Conservation (phyloP, 1,284 basidiomycete genomes). For the Xanthoconium separans region DNA sequence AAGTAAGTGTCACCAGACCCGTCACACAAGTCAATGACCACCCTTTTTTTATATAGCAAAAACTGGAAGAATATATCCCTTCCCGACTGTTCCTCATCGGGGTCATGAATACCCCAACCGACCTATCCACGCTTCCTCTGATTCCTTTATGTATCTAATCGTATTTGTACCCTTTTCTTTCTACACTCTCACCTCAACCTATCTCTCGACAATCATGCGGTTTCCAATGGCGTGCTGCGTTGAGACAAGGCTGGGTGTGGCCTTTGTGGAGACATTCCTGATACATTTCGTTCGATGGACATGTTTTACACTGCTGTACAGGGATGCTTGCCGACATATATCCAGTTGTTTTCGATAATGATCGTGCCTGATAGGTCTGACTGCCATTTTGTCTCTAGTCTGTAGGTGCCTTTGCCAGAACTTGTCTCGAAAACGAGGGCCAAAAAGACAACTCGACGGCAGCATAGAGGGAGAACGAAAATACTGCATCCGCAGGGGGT, state of each 20-base stretch:
- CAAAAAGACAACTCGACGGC: too few relatives aligned
- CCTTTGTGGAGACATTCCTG: not conserved
- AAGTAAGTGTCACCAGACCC: constrained; percentile 38
- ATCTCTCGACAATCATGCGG: not conserved
- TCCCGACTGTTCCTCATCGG: constrained; percentile 39
- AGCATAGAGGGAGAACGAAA: not conserved
- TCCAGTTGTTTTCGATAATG: not conserved
- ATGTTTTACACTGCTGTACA: constrained; percentile 9
- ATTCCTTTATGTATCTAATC: constrained; percentile 19
- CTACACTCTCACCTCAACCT: not conserved
- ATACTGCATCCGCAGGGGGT: constrained; percentile 48
- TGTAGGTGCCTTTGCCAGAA: too few relatives aligned
- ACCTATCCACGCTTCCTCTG: not conserved
- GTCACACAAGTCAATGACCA: constrained; percentile 2
- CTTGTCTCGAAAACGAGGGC: too few relatives aligned
- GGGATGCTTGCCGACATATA: constrained; percentile 2
- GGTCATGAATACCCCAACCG: not conserved
- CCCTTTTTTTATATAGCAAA: constrained; percentile 39
- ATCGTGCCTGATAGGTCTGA: not conserved
- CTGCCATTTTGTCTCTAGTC: too few relatives aligned
- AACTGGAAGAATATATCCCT: constrained; percentile 58
- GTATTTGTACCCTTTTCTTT: constrained; percentile 22
- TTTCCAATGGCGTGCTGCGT: not conserved
- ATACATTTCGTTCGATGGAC: constrained; percentile 16
- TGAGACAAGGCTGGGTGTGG: constrained; percentile 3